Percentiles rank a stretch among this genome's conserved stretches.
Conservation (phyloP, 2,329 filamentous ascomycete species). For the Apiospora malaysiana region DNA sequence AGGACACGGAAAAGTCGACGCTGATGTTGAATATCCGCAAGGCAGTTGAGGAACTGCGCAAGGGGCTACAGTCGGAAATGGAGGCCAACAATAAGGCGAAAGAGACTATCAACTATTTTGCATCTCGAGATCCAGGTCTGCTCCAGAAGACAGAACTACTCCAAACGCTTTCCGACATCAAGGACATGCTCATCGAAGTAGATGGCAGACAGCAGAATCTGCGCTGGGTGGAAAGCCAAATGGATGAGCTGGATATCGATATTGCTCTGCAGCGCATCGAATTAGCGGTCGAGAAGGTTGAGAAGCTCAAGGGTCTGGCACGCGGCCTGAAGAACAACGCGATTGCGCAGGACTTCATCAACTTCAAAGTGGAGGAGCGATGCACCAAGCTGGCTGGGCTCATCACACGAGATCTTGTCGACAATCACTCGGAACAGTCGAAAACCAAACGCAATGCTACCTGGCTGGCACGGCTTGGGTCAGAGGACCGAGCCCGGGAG, state of each 20-base stretch:
- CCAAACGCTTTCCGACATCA: constrained; percentile 77
- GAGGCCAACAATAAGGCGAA: constrained; percentile 84
- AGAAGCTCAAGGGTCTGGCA: constrained; percentile 81
- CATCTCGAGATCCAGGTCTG: constrained; percentile 76
- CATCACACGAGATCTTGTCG: constrained; percentile 77
- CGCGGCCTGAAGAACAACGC: constrained; percentile 83
- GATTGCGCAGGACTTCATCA: constrained; percentile 90
- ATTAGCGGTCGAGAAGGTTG: constrained; percentile 80
- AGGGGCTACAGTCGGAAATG: constrained; percentile 82
- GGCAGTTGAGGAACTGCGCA: constrained; percentile 88
- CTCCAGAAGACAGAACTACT: constrained; percentile 81
- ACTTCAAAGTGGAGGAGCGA: constrained; percentile 86
- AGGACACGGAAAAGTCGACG: constrained; percentile 77
- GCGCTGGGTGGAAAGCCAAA: constrained; percentile 92
- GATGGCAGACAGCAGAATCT: constrained; percentile 97
- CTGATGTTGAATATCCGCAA: constrained; percentile 91
- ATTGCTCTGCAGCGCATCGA: constrained; percentile 92
- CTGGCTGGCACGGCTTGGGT: constrained; percentile 87
- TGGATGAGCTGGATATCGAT: constrained; percentile 95
- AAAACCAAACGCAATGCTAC: constrained; percentile 81
- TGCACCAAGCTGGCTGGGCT: constrained; percentile 77
- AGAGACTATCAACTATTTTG: constrained; percentile 86
- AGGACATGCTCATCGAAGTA: constrained; percentile 91
- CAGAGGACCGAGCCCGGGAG: constrained; percentile 87
- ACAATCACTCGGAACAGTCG: constrained; percentile 76